Percentiles rank a stretch among this genome's conserved stretches.
These are phyloP conservation scores for Mucor indicus DNA, from an alignment of 371 early-diverging fungal species.

Conservation along the genomic window DNA sequence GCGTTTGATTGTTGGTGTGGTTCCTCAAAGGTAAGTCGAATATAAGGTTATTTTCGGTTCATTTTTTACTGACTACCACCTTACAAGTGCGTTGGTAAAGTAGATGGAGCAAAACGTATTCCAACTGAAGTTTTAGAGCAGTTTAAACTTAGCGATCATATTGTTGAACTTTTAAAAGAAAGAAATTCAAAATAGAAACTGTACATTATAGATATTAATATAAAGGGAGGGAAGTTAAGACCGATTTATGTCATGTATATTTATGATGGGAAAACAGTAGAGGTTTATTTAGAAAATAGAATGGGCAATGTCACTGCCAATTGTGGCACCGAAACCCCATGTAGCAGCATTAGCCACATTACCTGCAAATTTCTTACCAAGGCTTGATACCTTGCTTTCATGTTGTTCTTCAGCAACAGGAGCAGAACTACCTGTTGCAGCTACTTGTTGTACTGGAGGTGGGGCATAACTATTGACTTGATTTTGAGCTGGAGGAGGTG, in stretches of 20 bases:
- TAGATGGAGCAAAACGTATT: constrained; percentile 57
- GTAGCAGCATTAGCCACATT: constrained; percentile 37
- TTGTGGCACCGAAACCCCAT: constrained; percentile 44
- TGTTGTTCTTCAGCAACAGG: constrained; percentile 6
- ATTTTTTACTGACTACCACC: not conserved
- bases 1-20: constrained; percentile 83
- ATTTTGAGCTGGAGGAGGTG: constrained; percentile 13
- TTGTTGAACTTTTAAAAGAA: constrained; percentile 44
- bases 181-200: constrained; percentile 16
- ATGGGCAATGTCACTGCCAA: constrained; percentile 28
- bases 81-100: constrained; percentile 57
- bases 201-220: too few relatives aligned
- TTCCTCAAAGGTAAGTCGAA: constrained; percentile 25
- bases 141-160: constrained; percentile 52
- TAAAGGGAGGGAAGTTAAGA: too few relatives aligned
- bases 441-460: constrained; percentile 10
- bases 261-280: too few relatives aligned
- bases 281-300: constrained; percentile 23
- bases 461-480: constrained; percentile 5
- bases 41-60: not conserved
- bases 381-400: constrained; percentile 16
- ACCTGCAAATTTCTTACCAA: constrained; percentile 24
- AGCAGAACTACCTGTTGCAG: constrained; percentile 2
- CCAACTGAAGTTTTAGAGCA: constrained; percentile 34
- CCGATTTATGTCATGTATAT: too few relatives aligned